Evolutionary conservation across 2,329 filamentous ascomycete species (phyloP).

Genomic region (Fusarium vanettenii): DNA sequence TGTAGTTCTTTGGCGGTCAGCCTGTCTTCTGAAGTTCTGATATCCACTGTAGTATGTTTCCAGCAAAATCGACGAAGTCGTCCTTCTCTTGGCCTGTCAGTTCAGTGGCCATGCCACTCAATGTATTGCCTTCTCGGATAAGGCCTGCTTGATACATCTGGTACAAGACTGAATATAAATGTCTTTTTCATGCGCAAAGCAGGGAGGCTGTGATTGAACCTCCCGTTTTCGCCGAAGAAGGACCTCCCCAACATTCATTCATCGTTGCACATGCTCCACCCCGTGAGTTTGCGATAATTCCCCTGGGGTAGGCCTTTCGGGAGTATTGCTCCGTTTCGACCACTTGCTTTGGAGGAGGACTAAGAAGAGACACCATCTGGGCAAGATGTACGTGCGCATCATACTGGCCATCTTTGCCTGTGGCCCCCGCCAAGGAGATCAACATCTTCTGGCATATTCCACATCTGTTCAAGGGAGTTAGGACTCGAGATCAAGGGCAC

Average conservation of each 20-base stretch:
- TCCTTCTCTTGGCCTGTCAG: slow-evolving; percentile 35
- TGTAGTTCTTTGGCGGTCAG: slow-evolving; percentile 39
- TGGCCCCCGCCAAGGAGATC: slow-evolving; percentile 29
- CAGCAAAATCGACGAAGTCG: slow-evolving; percentile 37
- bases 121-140: not conserved
- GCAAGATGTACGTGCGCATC: slow-evolving; percentile 40
- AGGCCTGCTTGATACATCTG: slow-evolving; percentile 22
- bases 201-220: not conserved
- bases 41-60: slow-evolving; percentile 41
- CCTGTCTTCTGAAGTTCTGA: slow-evolving; percentile 40
- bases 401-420: slow-evolving; percentile 35
- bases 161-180: not conserved
- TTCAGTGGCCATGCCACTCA: slow-evolving; percentile 33
- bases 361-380: slow-evolving; percentile 31
- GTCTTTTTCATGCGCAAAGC: not conserved
- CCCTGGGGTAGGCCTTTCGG: slow-evolving; percentile 12
- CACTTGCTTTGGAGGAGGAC: slow-evolving; percentile 23
- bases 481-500: not conserved
- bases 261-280: slow-evolving; percentile 21
- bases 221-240: slow-evolving; percentile 23
- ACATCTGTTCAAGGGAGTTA: slow-evolving; percentile 26
- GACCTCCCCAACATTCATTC: slow-evolving; percentile 38
- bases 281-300: not conserved
- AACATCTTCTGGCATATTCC: slow-evolving; percentile 36
- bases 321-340: slow-evolving; percentile 29